A percentile compares a stretch with the other conserved stretches of the same genome.
Conservation (phyloP, 257 asterid species). For the Cruciata laevipes region DNA sequence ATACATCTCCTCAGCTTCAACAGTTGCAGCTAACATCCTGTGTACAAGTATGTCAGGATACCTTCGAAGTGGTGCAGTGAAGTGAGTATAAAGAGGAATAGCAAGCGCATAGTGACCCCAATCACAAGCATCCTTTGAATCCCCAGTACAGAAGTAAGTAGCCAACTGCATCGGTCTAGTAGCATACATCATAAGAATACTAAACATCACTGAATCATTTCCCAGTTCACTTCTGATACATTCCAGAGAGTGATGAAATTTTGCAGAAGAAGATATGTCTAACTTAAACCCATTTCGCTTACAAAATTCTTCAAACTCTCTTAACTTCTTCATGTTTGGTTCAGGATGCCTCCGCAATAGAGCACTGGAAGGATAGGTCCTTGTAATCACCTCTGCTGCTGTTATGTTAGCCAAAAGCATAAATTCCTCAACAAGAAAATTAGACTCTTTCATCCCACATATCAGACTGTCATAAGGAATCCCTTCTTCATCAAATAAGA, state of each 20-base stretch:
- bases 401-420: conserved; percentile 85
- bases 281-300: conserved; percentile 54
- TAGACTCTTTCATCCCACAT: conserved; percentile 41
- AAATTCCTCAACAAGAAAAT: conserved; percentile 79
- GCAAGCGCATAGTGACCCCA: conserved; percentile 73
- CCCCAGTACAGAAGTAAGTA: conserved; percentile 78
- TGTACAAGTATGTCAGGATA: conserved; percentile 89
- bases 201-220: conserved; percentile 50
- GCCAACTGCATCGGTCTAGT: conserved; percentile 91
- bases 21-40: conserved; percentile 71
- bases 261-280: conserved; percentile 56
- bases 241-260: conserved; percentile 55
- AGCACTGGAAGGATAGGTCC: conserved; percentile 81
- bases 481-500: conserved; percentile 71
- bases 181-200: conserved; percentile 76
- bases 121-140: conserved; percentile 30
- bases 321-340: conserved; percentile 65
- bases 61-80: conserved; percentile 85
- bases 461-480: conserved; percentile 53
- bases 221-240: conserved; percentile 44
- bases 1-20: conserved; percentile 68
- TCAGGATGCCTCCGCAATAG: conserved; percentile 77
- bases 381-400: conserved; percentile 83
- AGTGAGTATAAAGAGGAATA: conserved; percentile 81
- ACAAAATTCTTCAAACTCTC: conserved; percentile 68